Evolutionary conservation across 2,329 filamentous ascomycete genomes (phyloP).

Genomic region (Ophidiomyces ophidiicola): DNA sequence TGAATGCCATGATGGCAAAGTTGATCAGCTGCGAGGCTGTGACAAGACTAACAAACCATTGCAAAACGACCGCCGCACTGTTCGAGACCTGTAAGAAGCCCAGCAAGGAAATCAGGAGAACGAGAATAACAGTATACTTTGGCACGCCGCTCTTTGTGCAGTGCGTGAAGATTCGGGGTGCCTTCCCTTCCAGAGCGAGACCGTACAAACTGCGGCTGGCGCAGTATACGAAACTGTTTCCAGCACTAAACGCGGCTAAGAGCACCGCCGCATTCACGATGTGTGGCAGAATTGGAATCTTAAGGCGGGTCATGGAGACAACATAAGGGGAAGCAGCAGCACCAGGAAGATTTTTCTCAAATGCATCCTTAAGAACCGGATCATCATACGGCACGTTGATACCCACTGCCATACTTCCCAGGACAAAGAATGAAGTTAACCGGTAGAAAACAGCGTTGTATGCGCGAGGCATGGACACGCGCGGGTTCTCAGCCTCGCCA

Average conservation of each 20-base stretch:
- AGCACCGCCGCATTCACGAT: constrained; percentile 64
- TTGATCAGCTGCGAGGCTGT: constrained; percentile 36
- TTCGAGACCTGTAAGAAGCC: constrained; percentile 62
- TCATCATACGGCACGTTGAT: constrained; percentile 62
- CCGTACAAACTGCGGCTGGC: constrained; percentile 57
- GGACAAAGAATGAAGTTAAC: constrained; percentile 60
- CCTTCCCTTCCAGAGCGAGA: constrained; percentile 56
- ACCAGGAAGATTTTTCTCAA: constrained; percentile 46
- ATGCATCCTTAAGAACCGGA: constrained; percentile 47
- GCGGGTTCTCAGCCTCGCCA: constrained; percentile 59
- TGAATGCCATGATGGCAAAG: constrained; percentile 36
- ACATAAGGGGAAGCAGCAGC: constrained; percentile 61
- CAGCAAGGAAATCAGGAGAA: constrained; percentile 56
- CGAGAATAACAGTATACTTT: constrained; percentile 56
- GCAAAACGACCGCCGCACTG: constrained; percentile 52
- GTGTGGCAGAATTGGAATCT: constrained; percentile 52
- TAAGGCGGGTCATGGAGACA: constrained; percentile 54
- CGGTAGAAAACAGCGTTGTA: constrained; percentile 72
- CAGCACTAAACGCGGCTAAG: constrained; percentile 55
- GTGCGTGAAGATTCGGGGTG: constrained; percentile 52
- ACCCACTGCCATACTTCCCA: constrained; percentile 60
- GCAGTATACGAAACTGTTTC: constrained; percentile 57
- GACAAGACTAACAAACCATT: constrained; percentile 39
- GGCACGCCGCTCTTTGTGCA: constrained; percentile 58
- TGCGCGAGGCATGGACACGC: constrained; percentile 56